phyloP scores from a whole-genome alignment of 2,329 filamentous ascomycete species.

The Pyricularia grisea region DNA sequence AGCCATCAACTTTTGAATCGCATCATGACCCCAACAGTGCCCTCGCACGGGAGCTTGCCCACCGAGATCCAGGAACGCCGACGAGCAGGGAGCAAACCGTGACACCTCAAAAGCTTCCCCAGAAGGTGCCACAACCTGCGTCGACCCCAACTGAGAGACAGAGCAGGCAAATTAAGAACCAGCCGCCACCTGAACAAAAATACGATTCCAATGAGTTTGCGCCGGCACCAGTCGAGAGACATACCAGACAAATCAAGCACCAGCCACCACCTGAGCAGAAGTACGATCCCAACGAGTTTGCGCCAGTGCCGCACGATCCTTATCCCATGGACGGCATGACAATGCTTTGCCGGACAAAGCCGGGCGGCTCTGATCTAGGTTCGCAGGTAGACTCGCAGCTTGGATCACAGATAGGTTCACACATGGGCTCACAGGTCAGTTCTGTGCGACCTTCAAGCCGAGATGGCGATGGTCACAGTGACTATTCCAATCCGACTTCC shows the following conservation, averaged over 20 bases:
- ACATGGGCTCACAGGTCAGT: conserved; percentile 37
- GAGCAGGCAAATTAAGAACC: background rate
- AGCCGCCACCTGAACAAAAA: background rate
- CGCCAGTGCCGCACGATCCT: conserved; percentile 76
- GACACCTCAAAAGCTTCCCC: conserved; percentile 37
- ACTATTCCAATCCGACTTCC: conserved; percentile 82
- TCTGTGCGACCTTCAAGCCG: conserved; percentile 71
- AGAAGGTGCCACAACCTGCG: background rate
- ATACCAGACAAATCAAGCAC: conserved; percentile 10
- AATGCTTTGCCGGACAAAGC: conserved; percentile 72
- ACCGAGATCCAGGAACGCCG: conserved; percentile 36
- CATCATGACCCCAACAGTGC: conserved; percentile 78
- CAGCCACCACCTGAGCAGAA: conserved; percentile 16
- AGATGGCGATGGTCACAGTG: conserved; percentile 85
- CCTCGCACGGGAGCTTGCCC: conserved; percentile 60
- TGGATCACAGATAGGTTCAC: conserved; percentile 37
- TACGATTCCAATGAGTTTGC: background rate
- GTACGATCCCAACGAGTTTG: conserved; percentile 50
- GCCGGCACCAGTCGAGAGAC: conserved; percentile 3
- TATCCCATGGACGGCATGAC: conserved; percentile 96
- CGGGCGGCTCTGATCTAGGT: conserved; percentile 12
- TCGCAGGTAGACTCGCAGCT: conserved; percentile 29
- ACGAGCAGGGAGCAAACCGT: conserved; percentile 39
- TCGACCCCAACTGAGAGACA: background rate
- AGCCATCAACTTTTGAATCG: conserved; percentile 86